Conservation (phyloP, 225 moss, liverwort and hornwort genomes). For the Straminergon stramineum region DNA sequence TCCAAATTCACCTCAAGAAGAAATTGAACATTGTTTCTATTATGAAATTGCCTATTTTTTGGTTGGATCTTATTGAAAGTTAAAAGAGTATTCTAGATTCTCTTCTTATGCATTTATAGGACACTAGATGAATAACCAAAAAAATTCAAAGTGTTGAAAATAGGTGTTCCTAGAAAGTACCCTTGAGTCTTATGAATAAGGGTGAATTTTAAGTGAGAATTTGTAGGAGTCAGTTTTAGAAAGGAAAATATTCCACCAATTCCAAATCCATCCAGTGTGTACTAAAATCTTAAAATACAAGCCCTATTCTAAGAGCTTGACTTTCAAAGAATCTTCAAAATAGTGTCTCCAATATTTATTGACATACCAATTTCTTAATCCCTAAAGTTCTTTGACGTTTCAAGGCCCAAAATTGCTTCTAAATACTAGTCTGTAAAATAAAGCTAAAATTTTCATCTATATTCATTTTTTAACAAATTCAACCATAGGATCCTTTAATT, state of each 20-base stretch:
- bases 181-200: neutral
- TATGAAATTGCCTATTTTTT: neutral
- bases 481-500: too few relatives aligned
- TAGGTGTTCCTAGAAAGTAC: accelerated
- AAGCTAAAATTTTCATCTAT: too few relatives aligned
- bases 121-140: neutral
- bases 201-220: neutral
- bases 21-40: neutral
- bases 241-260: neutral
- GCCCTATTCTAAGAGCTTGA: accelerated
- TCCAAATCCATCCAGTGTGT: accelerated
- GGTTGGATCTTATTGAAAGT: neutral
- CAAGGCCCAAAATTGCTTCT: too few relatives aligned
- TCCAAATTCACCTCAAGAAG: accelerated
- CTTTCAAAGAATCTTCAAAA: neutral
- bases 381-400: too few relatives aligned
- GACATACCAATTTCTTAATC: neutral
- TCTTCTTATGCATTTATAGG: neutral
- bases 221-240: neutral
- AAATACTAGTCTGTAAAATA: too few relatives aligned
- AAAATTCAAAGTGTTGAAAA: neutral
- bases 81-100: too few relatives aligned
- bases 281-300: neutral
- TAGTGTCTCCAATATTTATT: neutral
- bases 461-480: too few relatives aligned